Evolutionary conservation across 176 grass and related monocot genomes (phyloP).

Genomic region (Phoenix roebelenii): DNA sequence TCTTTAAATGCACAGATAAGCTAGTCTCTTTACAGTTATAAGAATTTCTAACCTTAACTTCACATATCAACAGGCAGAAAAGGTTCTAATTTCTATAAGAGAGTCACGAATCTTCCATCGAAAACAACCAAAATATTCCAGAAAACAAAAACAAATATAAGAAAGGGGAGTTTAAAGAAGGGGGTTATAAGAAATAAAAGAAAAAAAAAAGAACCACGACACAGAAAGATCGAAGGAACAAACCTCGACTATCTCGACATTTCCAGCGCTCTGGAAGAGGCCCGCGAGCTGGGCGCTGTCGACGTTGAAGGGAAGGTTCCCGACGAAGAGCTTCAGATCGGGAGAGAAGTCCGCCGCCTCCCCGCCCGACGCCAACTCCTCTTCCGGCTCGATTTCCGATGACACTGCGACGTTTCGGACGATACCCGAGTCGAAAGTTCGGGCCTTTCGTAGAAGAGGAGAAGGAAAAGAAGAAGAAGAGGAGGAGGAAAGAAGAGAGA

Average conservation of each 20-base stretch:
- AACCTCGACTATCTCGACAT: constrained; percentile 98
- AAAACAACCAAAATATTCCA: too few relatives aligned
- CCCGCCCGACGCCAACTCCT: constrained; percentile 24
- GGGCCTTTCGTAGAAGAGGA: neutral
- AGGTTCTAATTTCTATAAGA: too few relatives aligned
- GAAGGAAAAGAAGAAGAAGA: neutral
- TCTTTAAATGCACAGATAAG: too few relatives aligned
- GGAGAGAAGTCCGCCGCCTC: constrained; percentile 26
- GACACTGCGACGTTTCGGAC: neutral
- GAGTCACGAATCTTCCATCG: too few relatives aligned
- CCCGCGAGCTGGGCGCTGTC: constrained; percentile 88
- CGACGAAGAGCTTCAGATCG: constrained; percentile 81
- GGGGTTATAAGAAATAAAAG: neutral
- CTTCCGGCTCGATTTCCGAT: constrained; percentile 48
- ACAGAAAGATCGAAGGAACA: neutral
- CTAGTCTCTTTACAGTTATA: too few relatives aligned
- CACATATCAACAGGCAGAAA: too few relatives aligned
- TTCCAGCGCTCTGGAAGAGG: constrained; percentile 69
- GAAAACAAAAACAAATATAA: too few relatives aligned
- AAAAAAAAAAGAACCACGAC: too few relatives aligned
- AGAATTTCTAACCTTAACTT: too few relatives aligned
- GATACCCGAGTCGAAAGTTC: neutral
- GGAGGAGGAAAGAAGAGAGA: neutral
- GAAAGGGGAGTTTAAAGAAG: neutral
- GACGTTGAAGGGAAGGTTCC: constrained; percentile 83